Percentiles rank a stretch among this genome's conserved stretches.
These are phyloP conservation scores for Nemania sp. DNA, from an alignment of 2,329 filamentous ascomycete species.

Conservation along the genomic window DNA sequence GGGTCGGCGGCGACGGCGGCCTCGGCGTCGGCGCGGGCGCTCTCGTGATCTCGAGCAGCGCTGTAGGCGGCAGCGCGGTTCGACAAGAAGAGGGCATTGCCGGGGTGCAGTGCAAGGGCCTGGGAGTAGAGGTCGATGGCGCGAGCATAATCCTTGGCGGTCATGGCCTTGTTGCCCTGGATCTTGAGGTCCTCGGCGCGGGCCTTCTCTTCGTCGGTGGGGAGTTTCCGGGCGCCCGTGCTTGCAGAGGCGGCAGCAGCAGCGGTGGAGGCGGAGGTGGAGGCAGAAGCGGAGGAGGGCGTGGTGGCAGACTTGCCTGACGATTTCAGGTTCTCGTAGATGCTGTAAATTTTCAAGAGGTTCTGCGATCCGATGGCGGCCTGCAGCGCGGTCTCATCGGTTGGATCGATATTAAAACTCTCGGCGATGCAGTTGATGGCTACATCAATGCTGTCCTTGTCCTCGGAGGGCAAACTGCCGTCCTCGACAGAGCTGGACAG, in stretches of 20 bases:
- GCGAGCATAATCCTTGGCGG: conserved; percentile 81
- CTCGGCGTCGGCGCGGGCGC: conserved; percentile 86
- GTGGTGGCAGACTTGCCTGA: conserved; percentile 39
- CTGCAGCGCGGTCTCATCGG: conserved; percentile 71
- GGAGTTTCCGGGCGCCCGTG: conserved; percentile 38
- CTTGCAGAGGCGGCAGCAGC: conserved; percentile 44
- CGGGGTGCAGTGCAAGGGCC: conserved; percentile 78
- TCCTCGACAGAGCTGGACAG: conserved; percentile 82
- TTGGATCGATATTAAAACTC: conserved; percentile 91
- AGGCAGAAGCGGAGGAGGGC: conserved; percentile 44
- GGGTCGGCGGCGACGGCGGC: conserved; percentile 86
- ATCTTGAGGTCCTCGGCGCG: conserved; percentile 89
- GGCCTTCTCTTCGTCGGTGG: conserved; percentile 66
- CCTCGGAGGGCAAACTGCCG: conserved; percentile 84
- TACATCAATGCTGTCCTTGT: conserved; percentile 92
- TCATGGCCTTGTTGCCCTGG: conserved; percentile 93
- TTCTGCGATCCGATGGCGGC: conserved; percentile 85
- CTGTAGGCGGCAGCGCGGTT: conserved; percentile 96
- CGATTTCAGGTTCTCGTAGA: conserved; percentile 92
- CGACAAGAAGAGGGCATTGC: conserved; percentile 94
- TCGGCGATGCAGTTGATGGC: conserved; percentile 94
- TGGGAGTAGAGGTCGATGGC: conserved; percentile 89
- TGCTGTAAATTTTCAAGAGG: conserved; percentile 87
- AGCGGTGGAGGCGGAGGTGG: conserved; percentile 48
- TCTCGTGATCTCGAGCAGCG: conserved; percentile 80